Evolutionary conservation across 441 rosid species (phyloP).

Genomic region (Erodium trifolium): DNA sequence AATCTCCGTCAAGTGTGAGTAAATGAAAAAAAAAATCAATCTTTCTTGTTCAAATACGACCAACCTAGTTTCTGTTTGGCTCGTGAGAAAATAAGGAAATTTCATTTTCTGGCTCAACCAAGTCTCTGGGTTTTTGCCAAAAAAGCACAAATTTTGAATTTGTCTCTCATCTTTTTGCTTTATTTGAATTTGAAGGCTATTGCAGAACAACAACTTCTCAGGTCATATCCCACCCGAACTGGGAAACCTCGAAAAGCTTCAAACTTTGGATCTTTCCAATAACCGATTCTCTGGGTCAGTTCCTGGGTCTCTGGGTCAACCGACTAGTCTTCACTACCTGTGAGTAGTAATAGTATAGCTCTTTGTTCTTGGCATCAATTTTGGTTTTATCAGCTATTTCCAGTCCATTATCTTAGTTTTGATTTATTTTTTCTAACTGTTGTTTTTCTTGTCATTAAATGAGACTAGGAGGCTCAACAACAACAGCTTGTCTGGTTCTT

Average conservation of each 20-base stretch:
- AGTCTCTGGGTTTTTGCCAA: no score
- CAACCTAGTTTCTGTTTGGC: no score
- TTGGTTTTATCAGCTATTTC: not conserved
- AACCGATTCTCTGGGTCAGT: constrained; percentile 60
- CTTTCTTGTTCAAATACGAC: no score
- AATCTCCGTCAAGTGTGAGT: constrained; percentile 88
- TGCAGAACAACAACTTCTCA: constrained; percentile 85
- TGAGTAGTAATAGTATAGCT: constrained; percentile 26
- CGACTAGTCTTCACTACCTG: constrained; percentile 67
- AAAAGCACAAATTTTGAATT: no score
- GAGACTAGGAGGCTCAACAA: constrained; percentile 74
- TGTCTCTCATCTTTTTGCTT: no score
- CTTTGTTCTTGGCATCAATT: not conserved
- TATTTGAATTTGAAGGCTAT: constrained; percentile 39
- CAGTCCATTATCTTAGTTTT: constrained; percentile 4
- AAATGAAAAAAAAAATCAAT: not conserved
- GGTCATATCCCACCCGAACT: constrained; percentile 74
- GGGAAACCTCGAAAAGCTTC: constrained; percentile 65
- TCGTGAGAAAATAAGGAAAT: no score
- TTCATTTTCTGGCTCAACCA: no score
- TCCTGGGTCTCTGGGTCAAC: constrained; percentile 49
- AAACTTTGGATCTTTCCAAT: constrained; percentile 79
- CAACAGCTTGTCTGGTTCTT: constrained; percentile 66
- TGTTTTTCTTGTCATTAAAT: constrained; percentile 8
- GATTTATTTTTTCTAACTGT: constrained; percentile 10